Conservation (phyloP, 306 rosid genomes). For the Cyclanthera cordifolia region DNA sequence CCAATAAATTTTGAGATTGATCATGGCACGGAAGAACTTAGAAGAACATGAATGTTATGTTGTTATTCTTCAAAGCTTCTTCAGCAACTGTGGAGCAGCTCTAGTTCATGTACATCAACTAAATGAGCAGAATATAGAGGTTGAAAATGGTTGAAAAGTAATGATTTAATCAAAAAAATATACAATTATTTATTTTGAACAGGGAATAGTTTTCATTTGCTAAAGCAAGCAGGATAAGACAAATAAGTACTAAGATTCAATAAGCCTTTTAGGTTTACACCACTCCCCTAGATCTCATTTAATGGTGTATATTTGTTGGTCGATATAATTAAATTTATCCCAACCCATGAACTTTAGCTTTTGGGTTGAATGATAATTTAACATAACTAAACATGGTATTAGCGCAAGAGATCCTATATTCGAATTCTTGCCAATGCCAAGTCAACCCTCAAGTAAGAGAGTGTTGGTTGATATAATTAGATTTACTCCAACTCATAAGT, state of each 20-base stretch:
- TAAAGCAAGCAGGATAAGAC: too few species aligned
- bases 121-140: neutral
- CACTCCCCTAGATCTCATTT: neutral
- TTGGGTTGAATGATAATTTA: too few species aligned
- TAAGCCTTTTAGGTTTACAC: neutral
- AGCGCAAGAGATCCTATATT: too few species aligned
- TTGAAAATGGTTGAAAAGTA: neutral
- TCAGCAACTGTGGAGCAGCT: neutral
- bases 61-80: neutral
- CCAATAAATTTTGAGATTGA: neutral
- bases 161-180: neutral
- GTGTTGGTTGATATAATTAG: too few species aligned
- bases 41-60: conserved; percentile 3
- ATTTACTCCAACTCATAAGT: too few species aligned
- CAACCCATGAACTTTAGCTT: too few species aligned
- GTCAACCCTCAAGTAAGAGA: too few species aligned
- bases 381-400: too few species aligned
- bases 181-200: neutral
- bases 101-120: neutral
- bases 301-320: neutral
- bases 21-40: neutral
- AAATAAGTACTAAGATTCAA: neutral
- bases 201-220: neutral
- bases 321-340: too few species aligned
- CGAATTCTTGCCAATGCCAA: too few species aligned